Percentiles rank a stretch among this genome's conserved stretches.
These are phyloP conservation scores for Vickermania spadyakhi DNA, from an alignment of 208 protist species.

Conservation along the genomic window DNA sequence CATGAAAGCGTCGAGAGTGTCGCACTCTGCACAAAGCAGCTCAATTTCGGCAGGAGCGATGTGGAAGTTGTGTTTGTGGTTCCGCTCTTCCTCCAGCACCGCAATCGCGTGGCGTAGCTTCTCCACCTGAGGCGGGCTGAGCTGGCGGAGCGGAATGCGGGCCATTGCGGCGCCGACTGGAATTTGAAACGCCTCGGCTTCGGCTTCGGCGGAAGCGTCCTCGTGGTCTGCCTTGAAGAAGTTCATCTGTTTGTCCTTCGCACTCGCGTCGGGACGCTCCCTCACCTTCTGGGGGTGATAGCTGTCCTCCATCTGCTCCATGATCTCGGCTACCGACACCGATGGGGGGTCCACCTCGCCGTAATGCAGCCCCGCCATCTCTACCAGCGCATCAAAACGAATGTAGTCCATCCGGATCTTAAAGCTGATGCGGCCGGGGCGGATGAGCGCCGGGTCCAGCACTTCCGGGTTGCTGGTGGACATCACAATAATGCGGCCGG, in stretches of 20 bases:
- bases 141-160: conserved; percentile 22
- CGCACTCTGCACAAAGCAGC: conserved; percentile 51
- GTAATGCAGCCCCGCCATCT: conserved; percentile 79
- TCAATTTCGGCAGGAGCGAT: conserved; percentile 70
- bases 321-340: conserved; percentile 8
- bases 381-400: conserved; percentile 25
- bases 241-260: not conserved
- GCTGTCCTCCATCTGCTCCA: conserved; percentile 12
- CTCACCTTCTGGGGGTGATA: not conserved
- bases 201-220: not conserved
- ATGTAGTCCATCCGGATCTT: conserved; percentile 69
- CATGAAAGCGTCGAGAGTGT: conserved; percentile 60
- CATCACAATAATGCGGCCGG: conserved; percentile 81
- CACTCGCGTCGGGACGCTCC: not conserved
- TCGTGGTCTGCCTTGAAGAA: not conserved
- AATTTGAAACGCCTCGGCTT: not conserved
- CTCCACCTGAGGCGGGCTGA: conserved; percentile 22
- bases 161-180: conserved; percentile 14
- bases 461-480: conserved; percentile 79
- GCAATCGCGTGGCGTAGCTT: conserved; percentile 18
- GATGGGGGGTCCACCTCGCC: conserved; percentile 18
- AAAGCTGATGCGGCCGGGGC: conserved; percentile 75
- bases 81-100: not conserved
- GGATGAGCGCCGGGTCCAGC: conserved; percentile 82
- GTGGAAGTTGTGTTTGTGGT: conserved; percentile 20